Conservation (phyloP, 2,329 filamentous ascomycete species). For the Didymella pinodella region DNA sequence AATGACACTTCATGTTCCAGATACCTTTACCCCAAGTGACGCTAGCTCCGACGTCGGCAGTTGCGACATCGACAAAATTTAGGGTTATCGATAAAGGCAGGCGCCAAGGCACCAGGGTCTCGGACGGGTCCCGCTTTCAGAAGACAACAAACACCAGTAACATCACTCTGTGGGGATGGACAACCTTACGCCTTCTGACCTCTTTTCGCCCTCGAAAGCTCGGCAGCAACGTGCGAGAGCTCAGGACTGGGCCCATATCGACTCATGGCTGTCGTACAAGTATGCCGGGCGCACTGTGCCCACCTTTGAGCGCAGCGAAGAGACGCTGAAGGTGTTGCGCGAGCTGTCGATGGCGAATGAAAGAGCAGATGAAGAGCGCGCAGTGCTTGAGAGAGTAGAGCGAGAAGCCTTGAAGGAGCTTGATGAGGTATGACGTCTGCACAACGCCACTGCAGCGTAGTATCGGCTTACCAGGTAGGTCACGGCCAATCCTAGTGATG, state of each 20-base stretch:
- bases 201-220: constrained; percentile 69
- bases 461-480: constrained; percentile 31
- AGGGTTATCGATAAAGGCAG: constrained; percentile 45
- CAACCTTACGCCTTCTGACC: constrained; percentile 52
- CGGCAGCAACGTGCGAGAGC: constrained; percentile 81
- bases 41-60: constrained; percentile 46
- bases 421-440: constrained; percentile 40
- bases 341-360: constrained; percentile 80
- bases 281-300: constrained; percentile 74
- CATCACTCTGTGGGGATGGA: constrained; percentile 32
- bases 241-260: constrained; percentile 90
- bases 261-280: constrained; percentile 75
- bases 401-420: constrained; percentile 66
- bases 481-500: constrained; percentile 29
- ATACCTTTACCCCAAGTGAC: constrained; percentile 12
- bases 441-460: constrained; percentile 16
- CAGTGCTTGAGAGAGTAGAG: constrained; percentile 66
- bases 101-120: constrained; percentile 3
- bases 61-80: constrained; percentile 31
- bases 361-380: constrained; percentile 73
- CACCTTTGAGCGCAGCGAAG: constrained; percentile 83
- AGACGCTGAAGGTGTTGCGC: constrained; percentile 79
- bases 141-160: constrained; percentile 15
- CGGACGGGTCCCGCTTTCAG: constrained; percentile 9
- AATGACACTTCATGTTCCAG: constrained; percentile 18